Evolutionary conservation across 2,329 filamentous ascomycete genomes (phyloP), one percentile per base, ranked within the genome.

Genomic region (Colletotrichum nymphaeae): DNA sequence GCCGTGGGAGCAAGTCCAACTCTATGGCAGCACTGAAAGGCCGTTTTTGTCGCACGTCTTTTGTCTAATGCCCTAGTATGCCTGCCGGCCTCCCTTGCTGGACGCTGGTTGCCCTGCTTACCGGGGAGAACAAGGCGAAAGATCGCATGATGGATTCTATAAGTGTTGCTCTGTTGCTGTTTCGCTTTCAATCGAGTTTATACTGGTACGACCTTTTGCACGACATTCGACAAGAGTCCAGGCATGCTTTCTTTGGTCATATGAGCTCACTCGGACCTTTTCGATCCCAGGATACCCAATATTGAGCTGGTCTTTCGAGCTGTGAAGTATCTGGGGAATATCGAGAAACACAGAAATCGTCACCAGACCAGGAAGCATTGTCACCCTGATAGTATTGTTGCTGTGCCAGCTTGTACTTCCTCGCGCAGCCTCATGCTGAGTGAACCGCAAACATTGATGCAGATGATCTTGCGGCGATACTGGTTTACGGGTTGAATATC

Each of bases 151-250:
- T 56, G 52, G 22, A 28, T 26, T 49, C 26, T 73, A 65, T 66
- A 62, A 62, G 46, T 71, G 35, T 63, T 56, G 30, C 55, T 22
- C 32, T 35, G 49, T 30, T 60, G 37, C 71, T 57, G 63, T 28
- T 53, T 26, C 60, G 70, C 32, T 53, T 62, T 57, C 32, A 32
- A 57, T 66, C 52, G 62, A 16, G 24, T 26, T 26, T 30, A 42
- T 52, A 49, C 53, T 46, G 4, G 71, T 71, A 64, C 26, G 6
- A 73, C 71, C 52, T 30, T 46, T 67, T 62, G 67, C 71, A 49
- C 67, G 62, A 49, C 62, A 56, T 22, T 30, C 35, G 55, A 65
- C 46, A 71, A 28, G 22, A 37, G 49, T 37, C 24, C 16, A 56
- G 2, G 19, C 22, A 19, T 16, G 2, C 28, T 12, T 16, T 7